Base-by-base conservation (phyloP, 208 protist genomes). In the Leishmania gerbilli region DNA sequence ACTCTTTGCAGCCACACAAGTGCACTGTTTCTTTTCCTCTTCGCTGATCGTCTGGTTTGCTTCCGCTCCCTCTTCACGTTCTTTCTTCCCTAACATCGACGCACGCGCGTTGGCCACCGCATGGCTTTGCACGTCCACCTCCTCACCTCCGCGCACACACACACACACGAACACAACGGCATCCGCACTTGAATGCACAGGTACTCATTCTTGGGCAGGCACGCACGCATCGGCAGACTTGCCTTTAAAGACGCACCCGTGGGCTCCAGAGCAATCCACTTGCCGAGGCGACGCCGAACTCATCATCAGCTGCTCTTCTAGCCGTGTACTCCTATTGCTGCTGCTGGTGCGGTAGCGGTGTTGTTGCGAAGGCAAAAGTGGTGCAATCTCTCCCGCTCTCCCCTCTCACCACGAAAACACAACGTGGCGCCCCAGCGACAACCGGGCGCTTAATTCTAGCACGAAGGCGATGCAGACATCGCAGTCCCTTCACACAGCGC, bases 381-480 rank as follows among this genome's bases (percentile, higher is more conserved):
- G 31, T 31, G 58, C 27, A 27, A 15, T 31, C 7, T 21, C 51
- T 0, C 51, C 51, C 15, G 17, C 2, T 5, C 3, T 68, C 3
- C 31, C 31, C 62, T 31, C 6, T 37, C 15, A 24, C 69, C 40
- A 31, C 24, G 1, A 5, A 24, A 24, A 74, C 24, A 31, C 69
- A 74, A 11, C n/a, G 69, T 31, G 42, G 2, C 37, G 40, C 24
- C 24, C 27, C 69, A 51, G 13, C 69, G 69, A 13, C 27, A 19
- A n/a, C 37, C 3, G 13, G 8, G 42, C 31, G 8, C 24, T 45
- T 74, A 51, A 37, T 74, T 55, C 24, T 74, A 37, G 19, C 15
- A 34, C 13, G 45, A 31, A 21, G 5, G 37, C 56, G 2, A 77
- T 77, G 74, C 74, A 67, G 40, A 68, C 74, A 60, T 77, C 74